phyloP scores from a whole-genome alignment of 331 rosid species.

The Pyrus hybrid region DNA sequence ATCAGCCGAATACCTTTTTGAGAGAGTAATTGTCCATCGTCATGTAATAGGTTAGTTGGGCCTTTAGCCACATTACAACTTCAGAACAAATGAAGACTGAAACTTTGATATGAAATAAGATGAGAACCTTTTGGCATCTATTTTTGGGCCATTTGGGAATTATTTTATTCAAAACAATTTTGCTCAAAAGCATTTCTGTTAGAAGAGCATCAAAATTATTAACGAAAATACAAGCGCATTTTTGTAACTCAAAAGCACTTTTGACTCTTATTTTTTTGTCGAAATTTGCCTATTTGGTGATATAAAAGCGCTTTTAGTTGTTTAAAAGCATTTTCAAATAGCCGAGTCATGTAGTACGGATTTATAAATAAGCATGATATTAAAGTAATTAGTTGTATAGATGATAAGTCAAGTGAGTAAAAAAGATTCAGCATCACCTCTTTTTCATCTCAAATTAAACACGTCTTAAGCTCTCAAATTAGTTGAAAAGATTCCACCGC shows the following conservation, averaged over 20 bases:
- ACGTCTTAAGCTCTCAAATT: background rate
- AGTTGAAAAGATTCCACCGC: background rate
- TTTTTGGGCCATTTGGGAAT: too few species aligned
- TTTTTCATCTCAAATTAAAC: background rate
- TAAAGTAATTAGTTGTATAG: too few species aligned
- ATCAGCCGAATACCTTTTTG: background rate
- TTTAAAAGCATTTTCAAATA: too few species aligned
- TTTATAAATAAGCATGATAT: too few species aligned
- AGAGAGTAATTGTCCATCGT: background rate
- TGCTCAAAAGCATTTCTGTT: background rate
- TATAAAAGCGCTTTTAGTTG: too few species aligned
- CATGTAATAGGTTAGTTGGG: background rate
- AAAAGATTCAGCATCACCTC: background rate
- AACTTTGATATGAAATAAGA: background rate
- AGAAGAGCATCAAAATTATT: too few species aligned
- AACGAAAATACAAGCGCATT: background rate
- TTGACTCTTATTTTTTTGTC: too few species aligned
- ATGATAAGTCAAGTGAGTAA: too few species aligned
- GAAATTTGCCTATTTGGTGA: too few species aligned
- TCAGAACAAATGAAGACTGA: background rate
- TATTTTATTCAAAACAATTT: background rate
- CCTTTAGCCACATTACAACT: background rate
- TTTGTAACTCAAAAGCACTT: background rate
- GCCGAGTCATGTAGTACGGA: accelerated
- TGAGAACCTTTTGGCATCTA: background rate